phyloP scores from a whole-genome alignment of 2,329 filamentous ascomycete species.

The Venturia asperata region DNA sequence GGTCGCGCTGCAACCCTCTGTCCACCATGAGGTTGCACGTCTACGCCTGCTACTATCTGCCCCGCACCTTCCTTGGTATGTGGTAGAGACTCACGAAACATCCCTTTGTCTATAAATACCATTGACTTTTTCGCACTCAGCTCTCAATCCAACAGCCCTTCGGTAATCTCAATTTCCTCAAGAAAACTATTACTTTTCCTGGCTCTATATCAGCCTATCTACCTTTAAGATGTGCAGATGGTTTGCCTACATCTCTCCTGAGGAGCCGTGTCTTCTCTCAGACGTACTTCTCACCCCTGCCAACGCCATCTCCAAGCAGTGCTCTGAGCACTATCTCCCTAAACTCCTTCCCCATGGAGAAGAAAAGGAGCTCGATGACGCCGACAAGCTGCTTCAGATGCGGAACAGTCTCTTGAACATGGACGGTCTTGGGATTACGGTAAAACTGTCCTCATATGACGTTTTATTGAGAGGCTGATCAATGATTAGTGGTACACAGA shows the following conservation, averaged over 20 bases:
- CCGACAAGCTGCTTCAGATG: constrained; percentile 39
- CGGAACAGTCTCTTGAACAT: constrained; percentile 49
- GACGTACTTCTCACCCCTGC: constrained; percentile 46
- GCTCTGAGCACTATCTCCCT: constrained; percentile 46
- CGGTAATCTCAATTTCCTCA: not conserved
- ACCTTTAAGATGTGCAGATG: constrained; percentile 41
- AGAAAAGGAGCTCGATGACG: constrained; percentile 35
- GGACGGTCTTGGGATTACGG: constrained; percentile 47
- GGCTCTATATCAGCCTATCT: not conserved
- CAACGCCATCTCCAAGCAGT: constrained; percentile 33
- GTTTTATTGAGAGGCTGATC: not conserved
- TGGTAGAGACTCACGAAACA: not conserved
- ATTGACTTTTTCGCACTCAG: no score
- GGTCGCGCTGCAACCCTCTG: not conserved
- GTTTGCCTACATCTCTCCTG: constrained; percentile 49
- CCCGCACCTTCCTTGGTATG: constrained; percentile 6
- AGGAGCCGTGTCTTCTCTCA: constrained; percentile 48
- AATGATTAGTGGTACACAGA: constrained; percentile 34
- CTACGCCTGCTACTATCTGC: not conserved
- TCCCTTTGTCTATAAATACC: not conserved
- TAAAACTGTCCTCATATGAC: not conserved
- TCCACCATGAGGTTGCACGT: not conserved
- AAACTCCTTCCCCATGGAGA: constrained; percentile 42
- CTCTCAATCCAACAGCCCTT: not conserved
- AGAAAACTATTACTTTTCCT: not conserved